Evolutionary conservation across 2,329 filamentous ascomycete species (phyloP).

Genomic region (Bipolaris sorokiniana): DNA sequence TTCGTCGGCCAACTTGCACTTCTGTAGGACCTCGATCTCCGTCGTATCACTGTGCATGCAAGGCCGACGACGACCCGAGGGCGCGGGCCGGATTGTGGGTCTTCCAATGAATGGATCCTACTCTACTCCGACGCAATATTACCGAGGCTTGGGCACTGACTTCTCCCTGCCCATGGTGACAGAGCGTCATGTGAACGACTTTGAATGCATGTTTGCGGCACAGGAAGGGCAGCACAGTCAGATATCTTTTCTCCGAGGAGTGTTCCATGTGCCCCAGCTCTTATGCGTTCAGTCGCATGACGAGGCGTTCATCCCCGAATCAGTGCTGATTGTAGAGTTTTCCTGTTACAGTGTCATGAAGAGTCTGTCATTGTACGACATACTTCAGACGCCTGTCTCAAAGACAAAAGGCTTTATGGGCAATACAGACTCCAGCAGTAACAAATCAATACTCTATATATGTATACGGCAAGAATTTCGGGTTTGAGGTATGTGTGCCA

Average conservation of each 20-base stretch:
- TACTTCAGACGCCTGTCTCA: background rate
- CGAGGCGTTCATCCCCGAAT: background rate
- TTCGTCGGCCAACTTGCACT: background rate
- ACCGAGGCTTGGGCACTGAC: constrained; percentile 22
- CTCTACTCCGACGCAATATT: constrained; percentile 20
- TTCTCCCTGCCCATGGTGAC: constrained; percentile 3
- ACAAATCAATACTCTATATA: background rate
- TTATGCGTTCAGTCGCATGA: background rate
- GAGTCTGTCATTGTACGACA: background rate
- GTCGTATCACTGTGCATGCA: constrained; percentile 1
- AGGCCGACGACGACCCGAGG: constrained; percentile 15
- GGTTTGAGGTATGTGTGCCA: background rate
- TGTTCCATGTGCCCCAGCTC: background rate
- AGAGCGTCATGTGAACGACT: constrained; percentile 17
- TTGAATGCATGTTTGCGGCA: constrained; percentile 9
- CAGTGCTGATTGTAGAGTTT: background rate
- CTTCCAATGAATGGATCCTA: constrained; percentile 17
- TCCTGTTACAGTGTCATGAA: background rate
- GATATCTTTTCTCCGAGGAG: background rate
- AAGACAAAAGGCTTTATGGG: too few species aligned
- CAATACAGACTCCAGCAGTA: background rate
- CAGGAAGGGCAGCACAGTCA: constrained; percentile 6
- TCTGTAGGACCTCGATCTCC: background rate
- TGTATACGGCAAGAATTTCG: background rate
- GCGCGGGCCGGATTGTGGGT: constrained; percentile 18